phyloP scores from a whole-genome alignment of 108 stramenopile genomes.

The Pseudonitzschia delicatissima region DNA sequence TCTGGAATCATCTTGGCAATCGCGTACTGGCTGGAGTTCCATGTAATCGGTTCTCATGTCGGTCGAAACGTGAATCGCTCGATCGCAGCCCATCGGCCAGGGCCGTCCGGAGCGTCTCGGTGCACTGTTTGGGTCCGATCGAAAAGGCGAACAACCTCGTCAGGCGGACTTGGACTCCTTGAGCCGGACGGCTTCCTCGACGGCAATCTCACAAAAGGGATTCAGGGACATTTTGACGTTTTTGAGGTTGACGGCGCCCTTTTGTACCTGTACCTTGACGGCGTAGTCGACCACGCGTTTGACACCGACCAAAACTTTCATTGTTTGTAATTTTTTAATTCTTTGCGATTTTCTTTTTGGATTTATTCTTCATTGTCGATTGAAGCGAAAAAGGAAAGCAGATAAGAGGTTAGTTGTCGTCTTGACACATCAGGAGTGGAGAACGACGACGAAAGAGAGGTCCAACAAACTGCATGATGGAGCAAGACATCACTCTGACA shows the following conservation, averaged over 20 bases:
- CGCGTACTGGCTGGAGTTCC: slow-evolving; percentile 94
- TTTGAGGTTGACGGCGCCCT: slow-evolving; percentile 92
- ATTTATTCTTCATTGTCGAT: not conserved
- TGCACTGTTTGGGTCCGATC: slow-evolving; percentile 96
- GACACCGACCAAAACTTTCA: slow-evolving; percentile 94
- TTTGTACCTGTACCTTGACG: slow-evolving; percentile 95
- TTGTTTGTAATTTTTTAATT: slow-evolving; percentile 10
- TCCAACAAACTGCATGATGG: too few relatives aligned
- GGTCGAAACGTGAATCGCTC: slow-evolving; percentile 93
- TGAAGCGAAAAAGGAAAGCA: not conserved
- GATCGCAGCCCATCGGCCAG: slow-evolving; percentile 88
- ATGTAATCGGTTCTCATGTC: slow-evolving; percentile 92
- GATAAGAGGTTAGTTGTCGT: too few relatives aligned
- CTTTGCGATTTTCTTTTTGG: not conserved
- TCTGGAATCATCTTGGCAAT: slow-evolving; percentile 79
- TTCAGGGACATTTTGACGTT: slow-evolving; percentile 99
- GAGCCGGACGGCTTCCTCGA: slow-evolving; percentile 96
- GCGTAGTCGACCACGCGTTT: slow-evolving; percentile 99
- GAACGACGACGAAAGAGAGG: too few relatives aligned
- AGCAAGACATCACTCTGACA: too few relatives aligned
- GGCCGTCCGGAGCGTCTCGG: slow-evolving; percentile 93
- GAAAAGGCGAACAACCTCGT: slow-evolving; percentile 94
- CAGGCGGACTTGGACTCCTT: slow-evolving; percentile 88
- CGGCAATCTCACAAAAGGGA: slow-evolving; percentile 99
- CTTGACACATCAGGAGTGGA: too few relatives aligned